Conservation (phyloP, 805 yeast genomes). For the Ogataea pilisensis region DNA sequence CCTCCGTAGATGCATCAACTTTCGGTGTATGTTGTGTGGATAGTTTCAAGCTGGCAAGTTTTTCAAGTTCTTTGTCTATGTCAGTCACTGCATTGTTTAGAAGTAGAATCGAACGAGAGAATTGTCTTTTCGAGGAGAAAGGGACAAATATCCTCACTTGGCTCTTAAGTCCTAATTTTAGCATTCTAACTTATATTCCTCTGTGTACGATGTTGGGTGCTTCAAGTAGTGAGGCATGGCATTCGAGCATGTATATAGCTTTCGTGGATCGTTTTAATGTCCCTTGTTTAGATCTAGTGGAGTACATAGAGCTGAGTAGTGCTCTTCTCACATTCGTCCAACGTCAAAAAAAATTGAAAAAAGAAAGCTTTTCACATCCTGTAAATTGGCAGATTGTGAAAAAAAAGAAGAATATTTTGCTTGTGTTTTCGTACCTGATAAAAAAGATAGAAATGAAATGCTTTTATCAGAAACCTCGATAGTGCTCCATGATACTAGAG, state of each 20-base stretch:
- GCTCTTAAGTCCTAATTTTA: constrained; percentile 1
- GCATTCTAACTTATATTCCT: neutral
- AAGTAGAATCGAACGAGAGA: constrained; percentile 4
- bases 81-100: constrained; percentile 5
- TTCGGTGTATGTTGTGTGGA: constrained; percentile 11
- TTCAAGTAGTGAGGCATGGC: neutral
- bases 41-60: constrained; percentile 24
- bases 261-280: neutral
- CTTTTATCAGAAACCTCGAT: no score
- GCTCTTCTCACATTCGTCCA: neutral
- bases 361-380: neutral
- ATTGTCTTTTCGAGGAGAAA: constrained; percentile 1
- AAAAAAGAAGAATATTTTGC: neutral
- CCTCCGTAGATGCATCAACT: constrained; percentile 13
- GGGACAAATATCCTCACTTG: constrained; percentile 1
- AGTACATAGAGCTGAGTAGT: no score
- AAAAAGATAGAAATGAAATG: no score
- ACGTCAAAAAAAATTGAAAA: neutral
- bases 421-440: neutral
- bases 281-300: no score
- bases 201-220: neutral
- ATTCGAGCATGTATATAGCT: neutral
- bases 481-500: no score
- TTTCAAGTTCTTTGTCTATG: constrained; percentile 24
- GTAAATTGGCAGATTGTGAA: neutral